Evolutionary conservation across 139 green algal species (phyloP).

Genomic region (Parachlorella kessleri): DNA sequence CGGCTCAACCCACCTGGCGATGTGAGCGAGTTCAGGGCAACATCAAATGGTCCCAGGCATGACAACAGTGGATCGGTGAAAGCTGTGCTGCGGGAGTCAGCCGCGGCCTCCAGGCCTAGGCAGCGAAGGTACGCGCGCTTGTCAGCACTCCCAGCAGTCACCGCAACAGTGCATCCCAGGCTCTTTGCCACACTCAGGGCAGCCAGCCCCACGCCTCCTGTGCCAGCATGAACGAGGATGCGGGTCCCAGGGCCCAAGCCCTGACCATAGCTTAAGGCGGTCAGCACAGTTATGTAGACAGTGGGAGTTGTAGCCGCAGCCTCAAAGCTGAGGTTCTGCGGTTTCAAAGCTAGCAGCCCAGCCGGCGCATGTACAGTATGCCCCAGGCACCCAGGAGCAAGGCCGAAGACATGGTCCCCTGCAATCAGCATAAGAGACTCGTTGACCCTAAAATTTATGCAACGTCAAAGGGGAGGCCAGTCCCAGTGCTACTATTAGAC

Average conservation of each 20-base stretch:
- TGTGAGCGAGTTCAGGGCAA: constrained; percentile 84
- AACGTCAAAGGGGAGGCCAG: too few species aligned
- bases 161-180: constrained; percentile 27
- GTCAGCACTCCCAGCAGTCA: constrained; percentile 49
- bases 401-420: constrained; percentile 77
- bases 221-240: constrained; percentile 73
- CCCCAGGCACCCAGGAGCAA: constrained; percentile 72
- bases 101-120: constrained; percentile 40
- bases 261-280: constrained; percentile 18
- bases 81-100: constrained; percentile 52
- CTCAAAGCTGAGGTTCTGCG: constrained; percentile 62
- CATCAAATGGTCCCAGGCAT: background rate
- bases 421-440: background rate
- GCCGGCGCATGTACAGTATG: constrained; percentile 52
- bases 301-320: constrained; percentile 75
- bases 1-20: constrained; percentile 55
- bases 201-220: constrained; percentile 80
- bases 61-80: constrained; percentile 36
- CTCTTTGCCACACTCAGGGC: constrained; percentile 37
- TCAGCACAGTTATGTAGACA: constrained; percentile 70
- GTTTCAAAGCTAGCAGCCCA: constrained; percentile 62
- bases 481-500: too few species aligned
- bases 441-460: too few species aligned
- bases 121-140: constrained; percentile 61
- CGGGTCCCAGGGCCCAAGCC: background rate